phyloP scores from a whole-genome alignment of 306 rosid species.

The Delonix regia region DNA sequence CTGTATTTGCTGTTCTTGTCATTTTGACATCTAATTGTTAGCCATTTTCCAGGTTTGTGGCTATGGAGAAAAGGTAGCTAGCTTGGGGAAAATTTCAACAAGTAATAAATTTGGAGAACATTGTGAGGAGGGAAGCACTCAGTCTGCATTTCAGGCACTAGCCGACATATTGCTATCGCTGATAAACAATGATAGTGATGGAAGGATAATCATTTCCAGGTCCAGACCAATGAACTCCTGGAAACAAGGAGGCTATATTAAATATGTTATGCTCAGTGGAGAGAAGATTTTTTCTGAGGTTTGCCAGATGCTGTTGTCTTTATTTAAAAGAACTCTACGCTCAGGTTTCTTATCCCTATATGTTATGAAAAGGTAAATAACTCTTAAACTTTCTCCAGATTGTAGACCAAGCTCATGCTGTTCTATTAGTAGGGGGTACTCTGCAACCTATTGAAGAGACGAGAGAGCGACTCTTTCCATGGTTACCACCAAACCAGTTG shows the following conservation, averaged over 20 bases:
- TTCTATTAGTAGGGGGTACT: constrained; percentile 89
- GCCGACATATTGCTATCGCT: constrained; percentile 67
- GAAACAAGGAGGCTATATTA: constrained; percentile 68
- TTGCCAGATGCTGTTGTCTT: constrained; percentile 38
- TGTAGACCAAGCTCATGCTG: constrained; percentile 86
- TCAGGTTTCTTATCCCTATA: constrained; percentile 15
- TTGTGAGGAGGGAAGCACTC: constrained; percentile 69
- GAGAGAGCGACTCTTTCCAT: constrained; percentile 86
- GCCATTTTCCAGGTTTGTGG: constrained; percentile 67
- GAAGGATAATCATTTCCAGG: constrained; percentile 84
- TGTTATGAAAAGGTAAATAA: constrained; percentile 34
- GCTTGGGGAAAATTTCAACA: constrained; percentile 44
- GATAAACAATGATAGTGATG: constrained; percentile 79
- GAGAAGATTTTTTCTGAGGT: constrained; percentile 95
- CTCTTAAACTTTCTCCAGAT: constrained; percentile 57
- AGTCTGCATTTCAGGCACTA: constrained; percentile 81
- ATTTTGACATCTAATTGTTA: constrained; percentile 32
- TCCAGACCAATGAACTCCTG: constrained; percentile 44
- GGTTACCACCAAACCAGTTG: constrained; percentile 64
- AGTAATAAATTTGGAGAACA: constrained; percentile 29
- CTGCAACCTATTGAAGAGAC: constrained; percentile 95
- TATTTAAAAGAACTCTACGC: constrained; percentile 9
- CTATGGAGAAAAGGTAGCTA: constrained; percentile 72
- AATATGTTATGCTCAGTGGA: constrained; percentile 91
- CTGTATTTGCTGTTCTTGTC: constrained; percentile 23